Evolutionary conservation across 2,329 filamentous ascomycete species (phyloP).

Genomic region (Aspergillus jensenii): DNA sequence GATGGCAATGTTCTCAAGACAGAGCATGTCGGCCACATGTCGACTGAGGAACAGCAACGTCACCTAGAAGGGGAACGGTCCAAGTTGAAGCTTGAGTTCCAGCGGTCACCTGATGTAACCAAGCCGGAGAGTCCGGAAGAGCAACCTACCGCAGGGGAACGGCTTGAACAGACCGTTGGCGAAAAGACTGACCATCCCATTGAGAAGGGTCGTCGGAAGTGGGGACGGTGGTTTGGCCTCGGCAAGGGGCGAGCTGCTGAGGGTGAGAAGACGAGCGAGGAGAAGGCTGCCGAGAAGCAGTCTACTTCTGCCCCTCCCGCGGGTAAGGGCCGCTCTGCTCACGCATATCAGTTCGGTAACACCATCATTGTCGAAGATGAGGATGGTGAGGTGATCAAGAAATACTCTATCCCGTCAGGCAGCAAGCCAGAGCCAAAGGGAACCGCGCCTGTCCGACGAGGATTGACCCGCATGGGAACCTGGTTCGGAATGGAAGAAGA

Average conservation of each 20-base stretch:
- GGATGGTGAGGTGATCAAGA: constrained; percentile 68
- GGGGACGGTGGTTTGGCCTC: constrained; percentile 47
- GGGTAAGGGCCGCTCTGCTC: constrained; percentile 54
- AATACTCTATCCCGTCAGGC: constrained; percentile 60
- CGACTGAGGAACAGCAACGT: constrained; percentile 60
- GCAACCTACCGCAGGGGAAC: constrained; percentile 45
- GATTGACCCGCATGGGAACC: constrained; percentile 60
- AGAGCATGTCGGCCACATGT: constrained; percentile 48
- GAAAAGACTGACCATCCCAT: constrained; percentile 35
- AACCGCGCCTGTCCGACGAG: constrained; percentile 48
- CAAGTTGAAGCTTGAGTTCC: constrained; percentile 53
- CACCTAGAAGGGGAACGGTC: constrained; percentile 54
- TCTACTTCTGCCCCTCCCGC: constrained; percentile 18
- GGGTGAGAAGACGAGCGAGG: constrained; percentile 26
- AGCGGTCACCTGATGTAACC: constrained; percentile 41
- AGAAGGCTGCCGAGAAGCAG: constrained; percentile 20
- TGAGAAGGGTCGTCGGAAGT: constrained; percentile 46
- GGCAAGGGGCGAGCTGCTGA: constrained; percentile 33
- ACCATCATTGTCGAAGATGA: constrained; percentile 71
- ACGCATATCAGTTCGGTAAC: constrained; percentile 67
- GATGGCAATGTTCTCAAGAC: constrained; percentile 82
- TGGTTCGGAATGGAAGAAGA: constrained; percentile 50
- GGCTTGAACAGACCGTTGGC: constrained; percentile 40
- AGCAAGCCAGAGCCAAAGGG: constrained; percentile 29
- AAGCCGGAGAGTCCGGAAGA: constrained; percentile 47